Percentiles rank a stretch among this genome's conserved stretches.
Evolutionary conservation across 768 basidiomycete genomes (phyloP).

Genomic region (Sporobolomyces roseus): DNA sequence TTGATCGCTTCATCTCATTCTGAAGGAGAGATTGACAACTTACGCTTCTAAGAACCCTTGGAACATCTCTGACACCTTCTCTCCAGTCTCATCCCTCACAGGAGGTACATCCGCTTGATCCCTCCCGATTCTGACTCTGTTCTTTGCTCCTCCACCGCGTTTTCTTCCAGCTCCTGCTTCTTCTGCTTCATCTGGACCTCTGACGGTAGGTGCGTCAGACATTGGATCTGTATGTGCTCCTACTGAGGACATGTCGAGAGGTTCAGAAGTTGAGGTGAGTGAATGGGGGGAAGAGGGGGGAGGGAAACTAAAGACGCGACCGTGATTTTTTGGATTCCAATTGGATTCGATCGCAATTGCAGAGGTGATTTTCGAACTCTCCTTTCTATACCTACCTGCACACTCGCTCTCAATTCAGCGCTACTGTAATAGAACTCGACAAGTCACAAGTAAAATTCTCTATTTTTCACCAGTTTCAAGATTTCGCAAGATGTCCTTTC

Average conservation of each 20-base stretch:
- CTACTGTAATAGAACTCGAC: too few relatives aligned
- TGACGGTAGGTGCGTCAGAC: conserved; percentile 27
- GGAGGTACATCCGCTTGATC: conserved; percentile 64
- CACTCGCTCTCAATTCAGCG: too few relatives aligned
- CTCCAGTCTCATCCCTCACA: conserved; percentile 90
- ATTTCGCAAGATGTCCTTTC: too few relatives aligned
- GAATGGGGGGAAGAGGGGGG: neutral
- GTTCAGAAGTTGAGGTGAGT: neutral
- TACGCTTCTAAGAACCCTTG: conserved; percentile 87
- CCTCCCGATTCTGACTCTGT: conserved; percentile 27
- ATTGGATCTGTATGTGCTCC: conserved; percentile 13
- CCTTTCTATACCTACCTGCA: too few relatives aligned
- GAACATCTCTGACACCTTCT: conserved; percentile 88
- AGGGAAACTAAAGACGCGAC: neutral
- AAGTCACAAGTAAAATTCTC: too few relatives aligned
- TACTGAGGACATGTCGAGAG: conserved; percentile 8
- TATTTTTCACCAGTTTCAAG: too few relatives aligned
- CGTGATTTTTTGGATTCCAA: neutral
- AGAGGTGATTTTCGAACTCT: too few relatives aligned
- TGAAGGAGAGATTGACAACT: conserved; percentile 46
- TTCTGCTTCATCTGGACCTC: conserved; percentile 13
- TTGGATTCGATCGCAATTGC: too few relatives aligned
- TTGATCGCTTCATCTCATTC: neutral
- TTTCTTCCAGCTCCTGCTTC: conserved; percentile 20
- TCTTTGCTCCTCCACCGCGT: neutral